Evolutionary conservation across 495 filamentous ascomycete genomes (phyloP), one percentile per base, ranked within the genome.

Genomic region (Talaromyces trachyspermus): DNA sequence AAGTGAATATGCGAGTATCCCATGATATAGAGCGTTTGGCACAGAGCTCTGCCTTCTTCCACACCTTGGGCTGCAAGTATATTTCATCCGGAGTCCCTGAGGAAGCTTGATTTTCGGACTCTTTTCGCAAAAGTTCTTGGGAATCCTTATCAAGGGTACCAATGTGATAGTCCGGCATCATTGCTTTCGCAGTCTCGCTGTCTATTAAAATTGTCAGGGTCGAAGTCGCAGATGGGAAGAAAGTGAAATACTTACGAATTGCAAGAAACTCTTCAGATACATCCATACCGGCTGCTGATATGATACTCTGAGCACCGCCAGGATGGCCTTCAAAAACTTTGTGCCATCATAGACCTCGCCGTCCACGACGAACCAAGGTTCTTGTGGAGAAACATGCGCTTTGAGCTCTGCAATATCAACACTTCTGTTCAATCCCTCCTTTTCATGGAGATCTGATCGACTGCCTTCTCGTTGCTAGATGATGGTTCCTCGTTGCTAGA

Each of bases 341-440:
- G 87, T 89, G 4, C 90, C 91, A 61, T 95, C 84, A 58, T 96
- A 97, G 12, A 96, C 91, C 54, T 97, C 83, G 0, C 90, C 88
- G 52, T 92, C 84, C 8, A 97, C 78, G 12, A 95, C 80, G 56
- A 97, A 96, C 91, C 90, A 96, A 12, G 90, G 88, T 33, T 80
- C 71, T 0, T 78, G 64, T 15, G 78, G 77, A 30, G 64, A 74
- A 19, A 80, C 81, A 56, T 95, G 86, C 32, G 74, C 71, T 44
- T 77, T 76, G 23, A 97, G 64, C 53, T 95, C 86, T 33, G 86
- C 79, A 20, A 89, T 64, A 4, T 76, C 75, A 49, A 97, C 84
- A 20, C 63, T 64, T 11, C 75, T 69, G 29, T 72, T 72, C 9
- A 92, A 39, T 0, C 76, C 77, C 23, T 83, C 77, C 51, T 86